Evolutionary conservation across 371 early-diverging fungal genomes (phyloP).

Genomic region (Cokeromyces recurvatus): DNA sequence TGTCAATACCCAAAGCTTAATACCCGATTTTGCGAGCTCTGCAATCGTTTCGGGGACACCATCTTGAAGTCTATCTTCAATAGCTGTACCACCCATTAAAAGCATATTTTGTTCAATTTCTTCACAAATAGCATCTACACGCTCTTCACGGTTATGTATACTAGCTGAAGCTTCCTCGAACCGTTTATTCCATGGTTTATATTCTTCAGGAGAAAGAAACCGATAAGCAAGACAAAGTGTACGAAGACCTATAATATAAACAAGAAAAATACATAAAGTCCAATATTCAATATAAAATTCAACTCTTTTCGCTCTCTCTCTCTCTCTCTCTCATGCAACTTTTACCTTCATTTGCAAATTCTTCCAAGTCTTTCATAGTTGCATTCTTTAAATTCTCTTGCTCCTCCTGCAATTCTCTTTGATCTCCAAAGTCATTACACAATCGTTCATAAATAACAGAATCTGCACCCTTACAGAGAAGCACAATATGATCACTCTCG

Average conservation of each 20-base stretch:
- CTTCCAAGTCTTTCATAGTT: slow-evolving; percentile 44
- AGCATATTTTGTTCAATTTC: slow-evolving; percentile 69
- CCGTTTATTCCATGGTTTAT: slow-evolving; percentile 49
- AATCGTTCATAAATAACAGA: slow-evolving; percentile 83
- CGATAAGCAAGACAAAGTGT: slow-evolving; percentile 79
- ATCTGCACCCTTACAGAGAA: slow-evolving; percentile 97
- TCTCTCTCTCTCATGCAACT: background rate
- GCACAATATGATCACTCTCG: slow-evolving; percentile 69
- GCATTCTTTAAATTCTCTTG: slow-evolving; percentile 29
- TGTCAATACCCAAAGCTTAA: slow-evolving; percentile 93
- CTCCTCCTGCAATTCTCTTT: slow-evolving; percentile 35
- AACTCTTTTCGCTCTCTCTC: too few relatives aligned
- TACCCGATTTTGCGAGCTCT: slow-evolving; percentile 74
- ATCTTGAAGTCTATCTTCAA: slow-evolving; percentile 91
- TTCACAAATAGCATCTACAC: slow-evolving; percentile 65
- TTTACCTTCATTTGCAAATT: slow-evolving; percentile 82
- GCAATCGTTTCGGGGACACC: slow-evolving; percentile 84
- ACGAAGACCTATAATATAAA: slow-evolving; percentile 67
- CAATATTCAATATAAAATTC: background rate
- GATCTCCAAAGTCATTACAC: slow-evolving; percentile 41
- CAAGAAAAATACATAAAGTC: too few relatives aligned
- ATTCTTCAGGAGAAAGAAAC: slow-evolving; percentile 70
- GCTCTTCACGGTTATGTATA: slow-evolving; percentile 69
- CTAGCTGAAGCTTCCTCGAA: slow-evolving; percentile 63
- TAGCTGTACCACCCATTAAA: slow-evolving; percentile 86